Conservation (phyloP, 352 stramenopile genomes). For the Globisporangium nunn region DNA sequence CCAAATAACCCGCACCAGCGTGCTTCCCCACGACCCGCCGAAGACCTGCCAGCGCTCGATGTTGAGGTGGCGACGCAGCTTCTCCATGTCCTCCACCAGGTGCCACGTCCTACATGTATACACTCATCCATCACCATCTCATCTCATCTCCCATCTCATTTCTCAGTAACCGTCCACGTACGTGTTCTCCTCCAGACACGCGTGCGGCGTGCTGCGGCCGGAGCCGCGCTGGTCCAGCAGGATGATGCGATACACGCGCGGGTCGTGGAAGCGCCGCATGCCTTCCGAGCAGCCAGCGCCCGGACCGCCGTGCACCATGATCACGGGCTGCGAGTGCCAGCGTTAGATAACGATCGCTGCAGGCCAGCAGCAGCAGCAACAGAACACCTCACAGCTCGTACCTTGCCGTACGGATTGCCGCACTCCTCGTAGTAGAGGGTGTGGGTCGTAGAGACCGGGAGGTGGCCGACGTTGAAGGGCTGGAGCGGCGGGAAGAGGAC, state of each 20-base stretch:
- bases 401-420: constrained; percentile 77
- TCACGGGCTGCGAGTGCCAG: constrained; percentile 43
- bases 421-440: constrained; percentile 90
- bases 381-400: neutral
- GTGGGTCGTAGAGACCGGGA: constrained; percentile 80
- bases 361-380: too few relatives aligned
- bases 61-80: constrained; percentile 70
- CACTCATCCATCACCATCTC: neutral
- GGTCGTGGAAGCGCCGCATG: constrained; percentile 92
- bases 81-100: constrained; percentile 92
- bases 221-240: constrained; percentile 92
- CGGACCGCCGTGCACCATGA: constrained; percentile 93
- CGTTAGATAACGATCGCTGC: neutral
- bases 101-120: constrained; percentile 58
- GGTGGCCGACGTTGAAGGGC: constrained; percentile 72
- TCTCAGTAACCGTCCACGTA: constrained; percentile 11
- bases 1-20: constrained; percentile 37
- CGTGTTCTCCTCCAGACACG: constrained; percentile 86
- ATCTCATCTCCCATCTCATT: neutral
- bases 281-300: constrained; percentile 83
- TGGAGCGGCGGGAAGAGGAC: constrained; percentile 82
- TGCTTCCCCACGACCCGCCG: constrained; percentile 93
- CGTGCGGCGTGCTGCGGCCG: constrained; percentile 83
- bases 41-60: constrained; percentile 93
- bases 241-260: constrained; percentile 88